Evolutionary conservation across 352 stramenopile species (phyloP).

Genomic region (Pythium dissimile): DNA sequence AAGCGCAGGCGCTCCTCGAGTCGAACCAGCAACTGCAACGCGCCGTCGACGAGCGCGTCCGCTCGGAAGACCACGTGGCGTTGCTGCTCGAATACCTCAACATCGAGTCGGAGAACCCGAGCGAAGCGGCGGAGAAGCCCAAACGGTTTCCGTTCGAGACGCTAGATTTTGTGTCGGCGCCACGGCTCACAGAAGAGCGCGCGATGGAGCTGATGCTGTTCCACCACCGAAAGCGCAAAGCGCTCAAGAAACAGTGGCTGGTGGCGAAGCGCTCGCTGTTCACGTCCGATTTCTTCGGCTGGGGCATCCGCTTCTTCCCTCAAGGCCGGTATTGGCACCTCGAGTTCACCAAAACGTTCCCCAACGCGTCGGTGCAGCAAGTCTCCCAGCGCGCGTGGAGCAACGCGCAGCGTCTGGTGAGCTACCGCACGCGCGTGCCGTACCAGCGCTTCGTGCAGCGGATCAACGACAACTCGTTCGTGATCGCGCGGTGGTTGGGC

Average conservation of each 20-base stretch:
- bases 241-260: conserved; percentile 36
- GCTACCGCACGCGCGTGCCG: conserved; percentile 32
- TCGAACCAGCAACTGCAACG: conserved; percentile 39
- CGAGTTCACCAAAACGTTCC: conserved; percentile 45
- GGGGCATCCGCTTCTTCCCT: conserved; percentile 39
- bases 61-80: conserved; percentile 47
- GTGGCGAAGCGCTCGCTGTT: conserved; percentile 7
- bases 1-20: conserved; percentile 22
- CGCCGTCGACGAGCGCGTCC: conserved; percentile 34
- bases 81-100: conserved; percentile 38
- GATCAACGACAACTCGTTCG: conserved; percentile 53
- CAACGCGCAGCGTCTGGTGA: conserved; percentile 42
- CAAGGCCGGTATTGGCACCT: conserved; percentile 32
- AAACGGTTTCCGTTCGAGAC: too few relatives aligned
- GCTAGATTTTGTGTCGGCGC: conserved; percentile 4
- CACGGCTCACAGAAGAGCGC: conserved; percentile 24
- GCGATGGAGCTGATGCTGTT: conserved; percentile 38
- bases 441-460: conserved; percentile 32
- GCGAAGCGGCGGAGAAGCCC: not conserved
- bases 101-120: not conserved
- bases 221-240: conserved; percentile 26
- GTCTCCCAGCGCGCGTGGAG: conserved; percentile 33
- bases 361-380: conserved; percentile 22
- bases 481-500: conserved; percentile 15
- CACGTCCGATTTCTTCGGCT: conserved; percentile 40